Base-by-base conservation (phyloP, 2,329 filamentous ascomycete genomes). In the Xylaria sp. region DNA sequence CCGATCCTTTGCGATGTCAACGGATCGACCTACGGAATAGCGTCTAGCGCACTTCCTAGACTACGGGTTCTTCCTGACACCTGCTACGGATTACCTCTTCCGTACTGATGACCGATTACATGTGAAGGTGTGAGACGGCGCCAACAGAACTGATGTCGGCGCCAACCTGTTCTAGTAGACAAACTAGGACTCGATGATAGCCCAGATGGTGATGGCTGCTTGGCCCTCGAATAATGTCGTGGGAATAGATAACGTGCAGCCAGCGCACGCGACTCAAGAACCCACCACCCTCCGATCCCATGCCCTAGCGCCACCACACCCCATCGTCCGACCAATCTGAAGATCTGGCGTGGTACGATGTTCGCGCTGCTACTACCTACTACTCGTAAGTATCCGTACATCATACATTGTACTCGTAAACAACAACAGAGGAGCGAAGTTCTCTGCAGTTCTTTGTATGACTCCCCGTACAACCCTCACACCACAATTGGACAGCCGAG, bases 231-330 rank as follows among this genome's bases (percentile, higher is more conserved):
- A 59, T 44, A 52, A 50, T 39, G 49, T 35, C 48, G 49, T 55
- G 47, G 48, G 52, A 48, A 13, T 59, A 52, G 52, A 58, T 56
- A 64, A 47, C 34, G 44, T 60, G 58, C 56, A 55, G 42, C 55
- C 55, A 6, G 59, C 54, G 61, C 61, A 63, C 61, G 59, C 61
- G 61, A 63, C 57, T 46, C 42, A 56, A 58, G 48, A 57, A 59
- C 56, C 57, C 54, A 55, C 54, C 44, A 48, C 54, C 37, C 49
- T 54, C 49, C 23, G 53, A 53, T 58, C 47, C 60, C 23, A 54
- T 44, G 51, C 51, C 51, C 37, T 42, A 51, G 46, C 3, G 53
- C 60, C 53, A 54, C 57, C 58, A 59, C 48, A 54, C 37, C 37
- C 37, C 30, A 18, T 54, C 34, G 37, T 18, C 56, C 50, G 46